A percentile compares a stretch with the other conserved stretches of the same genome.
phyloP scores from a whole-genome alignment of 495 filamentous ascomycete genomes.

The Trichoderma erinaceum region DNA sequence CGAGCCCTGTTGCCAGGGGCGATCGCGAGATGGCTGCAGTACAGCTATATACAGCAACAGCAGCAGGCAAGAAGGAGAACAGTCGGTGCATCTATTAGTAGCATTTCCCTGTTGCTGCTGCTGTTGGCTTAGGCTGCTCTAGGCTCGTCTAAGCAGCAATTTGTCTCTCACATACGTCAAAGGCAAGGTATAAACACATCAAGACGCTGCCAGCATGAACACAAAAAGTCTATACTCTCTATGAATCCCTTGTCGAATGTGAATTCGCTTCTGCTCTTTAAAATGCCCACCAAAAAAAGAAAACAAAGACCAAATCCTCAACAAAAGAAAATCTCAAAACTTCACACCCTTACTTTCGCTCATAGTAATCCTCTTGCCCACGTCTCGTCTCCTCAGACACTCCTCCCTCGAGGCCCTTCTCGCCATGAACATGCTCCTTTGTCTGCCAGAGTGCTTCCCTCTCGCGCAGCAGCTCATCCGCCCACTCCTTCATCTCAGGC shows the following conservation, averaged over 20 bases:
- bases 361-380: slow-evolving; percentile 41
- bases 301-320: not conserved
- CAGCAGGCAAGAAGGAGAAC: not conserved
- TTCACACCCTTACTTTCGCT: slow-evolving; percentile 19
- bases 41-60: not conserved
- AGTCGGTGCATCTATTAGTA: not conserved
- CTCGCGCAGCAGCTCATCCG: slow-evolving; percentile 66
- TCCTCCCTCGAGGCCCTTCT: slow-evolving; percentile 34
- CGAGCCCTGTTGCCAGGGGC: slow-evolving; percentile 5
- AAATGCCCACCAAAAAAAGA: not conserved
- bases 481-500: slow-evolving; percentile 76
- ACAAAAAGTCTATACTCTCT: slow-evolving; percentile 6
- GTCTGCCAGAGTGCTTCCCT: slow-evolving; percentile 65
- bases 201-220: not conserved
- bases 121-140: no score
- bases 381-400: slow-evolving; percentile 28
- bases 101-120: no score
- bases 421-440: slow-evolving; percentile 36
- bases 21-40: not conserved
- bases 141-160: no score
- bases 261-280: not conserved
- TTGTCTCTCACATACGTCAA: no score
- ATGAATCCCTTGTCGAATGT: not conserved
- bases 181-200: no score
- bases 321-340: not conserved